Conservation (phyloP, 305 asterid species). For the Fraxinus albicans region DNA sequence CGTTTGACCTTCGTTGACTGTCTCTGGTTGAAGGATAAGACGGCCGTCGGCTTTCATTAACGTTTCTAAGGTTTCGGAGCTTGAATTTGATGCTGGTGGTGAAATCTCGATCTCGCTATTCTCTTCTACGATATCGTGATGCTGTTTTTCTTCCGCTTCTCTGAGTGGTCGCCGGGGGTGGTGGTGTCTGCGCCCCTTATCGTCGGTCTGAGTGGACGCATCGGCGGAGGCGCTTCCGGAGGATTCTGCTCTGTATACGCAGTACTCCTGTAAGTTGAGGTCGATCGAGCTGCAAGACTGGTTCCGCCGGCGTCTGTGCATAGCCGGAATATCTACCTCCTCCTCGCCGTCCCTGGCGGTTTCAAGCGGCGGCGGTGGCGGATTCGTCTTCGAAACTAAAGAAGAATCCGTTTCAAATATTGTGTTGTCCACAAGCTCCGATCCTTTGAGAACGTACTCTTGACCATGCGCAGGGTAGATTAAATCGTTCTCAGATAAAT, state of each 20-base stretch:
- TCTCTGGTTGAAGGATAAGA: conserved; percentile 32
- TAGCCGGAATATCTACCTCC: conserved; percentile 19
- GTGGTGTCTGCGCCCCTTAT: conserved; percentile 49
- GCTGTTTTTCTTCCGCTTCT: background rate
- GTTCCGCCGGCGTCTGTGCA: conserved; percentile 52
- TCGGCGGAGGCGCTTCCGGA: conserved; percentile 48
- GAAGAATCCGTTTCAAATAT: conserved; percentile 20
- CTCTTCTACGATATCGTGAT: conserved; percentile 34
- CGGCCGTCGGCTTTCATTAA: conserved; percentile 68
- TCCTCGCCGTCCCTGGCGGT: background rate
- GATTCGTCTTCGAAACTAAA: background rate
- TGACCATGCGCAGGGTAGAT: conserved; percentile 75
- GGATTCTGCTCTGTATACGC: conserved; percentile 58
- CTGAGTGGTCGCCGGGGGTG: conserved; percentile 31
- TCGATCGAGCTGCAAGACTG: conserved; percentile 88
- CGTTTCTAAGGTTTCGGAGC: conserved; percentile 76
- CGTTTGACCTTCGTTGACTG: conserved; percentile 31
- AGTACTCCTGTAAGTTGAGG: conserved; percentile 57
- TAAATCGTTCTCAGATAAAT: conserved; percentile 74
- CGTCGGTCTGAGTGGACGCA: conserved; percentile 83
- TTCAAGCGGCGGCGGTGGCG: conserved; percentile 15
- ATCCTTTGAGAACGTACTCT: conserved; percentile 87
- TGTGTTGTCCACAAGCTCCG: conserved; percentile 48
- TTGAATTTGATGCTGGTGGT: conserved; percentile 87
- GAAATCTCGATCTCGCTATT: conserved; percentile 51